A percentile compares a stretch with the other conserved stretches of the same genome.
Conservation (phyloP, 257 asterid genomes). For the Cordia subcordata region DNA sequence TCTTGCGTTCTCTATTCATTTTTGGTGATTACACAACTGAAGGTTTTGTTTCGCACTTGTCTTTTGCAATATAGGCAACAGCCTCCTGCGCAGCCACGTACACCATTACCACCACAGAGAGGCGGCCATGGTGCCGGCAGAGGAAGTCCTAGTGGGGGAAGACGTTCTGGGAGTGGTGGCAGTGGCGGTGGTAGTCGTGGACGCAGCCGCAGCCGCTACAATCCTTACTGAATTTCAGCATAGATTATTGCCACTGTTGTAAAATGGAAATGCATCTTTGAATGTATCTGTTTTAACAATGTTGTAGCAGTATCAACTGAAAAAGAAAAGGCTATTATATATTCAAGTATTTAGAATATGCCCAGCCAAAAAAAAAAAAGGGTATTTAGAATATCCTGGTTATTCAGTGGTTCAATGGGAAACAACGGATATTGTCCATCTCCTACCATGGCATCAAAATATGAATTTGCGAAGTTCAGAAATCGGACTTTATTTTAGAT, state of each 20-base stretch:
- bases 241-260: neutral
- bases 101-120: constrained; percentile 56
- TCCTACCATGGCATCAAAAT: too few relatives aligned
- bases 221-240: constrained; percentile 47
- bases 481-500: too few relatives aligned
- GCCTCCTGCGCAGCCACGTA: constrained; percentile 62
- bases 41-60: neutral
- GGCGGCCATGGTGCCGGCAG: constrained; percentile 41
- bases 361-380: too few relatives aligned
- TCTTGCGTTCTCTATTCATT: too few relatives aligned
- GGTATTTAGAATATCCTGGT: too few relatives aligned
- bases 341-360: too few relatives aligned
- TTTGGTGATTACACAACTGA: neutral
- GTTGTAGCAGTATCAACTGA: neutral
- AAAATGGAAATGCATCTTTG: neutral
- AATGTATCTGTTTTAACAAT: neutral
- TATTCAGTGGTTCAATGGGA: too few relatives aligned
- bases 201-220: constrained; percentile 60
- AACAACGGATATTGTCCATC: too few relatives aligned
- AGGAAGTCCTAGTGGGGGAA: constrained; percentile 30
- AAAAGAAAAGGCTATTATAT: too few relatives aligned
- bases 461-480: too few relatives aligned
- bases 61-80: constrained; percentile 64
- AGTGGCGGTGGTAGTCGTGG: constrained; percentile 51
- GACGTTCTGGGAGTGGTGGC: constrained; percentile 44